Evolutionary conservation across 805 yeast genomes (phyloP).

Genomic region (Teunomyces stri): DNA sequence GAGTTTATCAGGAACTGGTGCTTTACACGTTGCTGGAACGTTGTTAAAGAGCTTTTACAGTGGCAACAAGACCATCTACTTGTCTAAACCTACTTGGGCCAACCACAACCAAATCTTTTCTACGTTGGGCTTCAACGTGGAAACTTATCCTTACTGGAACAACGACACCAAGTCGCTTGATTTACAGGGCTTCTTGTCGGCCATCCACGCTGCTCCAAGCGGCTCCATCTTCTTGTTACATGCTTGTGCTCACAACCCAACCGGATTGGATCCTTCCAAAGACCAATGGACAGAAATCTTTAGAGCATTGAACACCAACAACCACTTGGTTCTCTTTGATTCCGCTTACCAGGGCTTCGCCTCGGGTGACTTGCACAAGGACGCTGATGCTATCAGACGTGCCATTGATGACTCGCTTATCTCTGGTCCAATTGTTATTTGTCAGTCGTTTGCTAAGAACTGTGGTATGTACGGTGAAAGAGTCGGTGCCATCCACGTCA

Average conservation of each 20-base stretch:
- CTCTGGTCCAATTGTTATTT: slow-evolving; percentile 59
- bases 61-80: slow-evolving; percentile 51
- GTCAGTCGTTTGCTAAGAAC: slow-evolving; percentile 96
- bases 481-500: slow-evolving; percentile 86
- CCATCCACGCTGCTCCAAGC: slow-evolving; percentile 63
- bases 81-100: slow-evolving; percentile 96
- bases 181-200: slow-evolving; percentile 60
- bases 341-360: slow-evolving; percentile 98
- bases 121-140: slow-evolving; percentile 63
- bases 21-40: slow-evolving; percentile 82
- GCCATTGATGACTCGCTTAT: slow-evolving; percentile 45
- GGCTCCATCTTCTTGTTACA: slow-evolving; percentile 84
- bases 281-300: slow-evolving; percentile 78
- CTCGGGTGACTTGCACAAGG: slow-evolving; percentile 77
- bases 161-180: slow-evolving; percentile 65
- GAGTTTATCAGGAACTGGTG: slow-evolving; percentile 86
- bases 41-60: slow-evolving; percentile 55
- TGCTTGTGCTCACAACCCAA: slow-evolving; percentile 97
- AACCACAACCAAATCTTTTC: slow-evolving; percentile 86
- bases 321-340: slow-evolving; percentile 84
- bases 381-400: slow-evolving; percentile 76
- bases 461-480: slow-evolving; percentile 98
- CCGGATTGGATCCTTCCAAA: slow-evolving; percentile 89
- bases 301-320: slow-evolving; percentile 53
- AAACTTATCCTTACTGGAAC: slow-evolving; percentile 85